A percentile compares a stretch with the other conserved stretches of the same genome.
These are phyloP conservation scores for Leccinum rimulosum DNA, from an alignment of 768 basidiomycete species.

Conservation along the genomic window DNA sequence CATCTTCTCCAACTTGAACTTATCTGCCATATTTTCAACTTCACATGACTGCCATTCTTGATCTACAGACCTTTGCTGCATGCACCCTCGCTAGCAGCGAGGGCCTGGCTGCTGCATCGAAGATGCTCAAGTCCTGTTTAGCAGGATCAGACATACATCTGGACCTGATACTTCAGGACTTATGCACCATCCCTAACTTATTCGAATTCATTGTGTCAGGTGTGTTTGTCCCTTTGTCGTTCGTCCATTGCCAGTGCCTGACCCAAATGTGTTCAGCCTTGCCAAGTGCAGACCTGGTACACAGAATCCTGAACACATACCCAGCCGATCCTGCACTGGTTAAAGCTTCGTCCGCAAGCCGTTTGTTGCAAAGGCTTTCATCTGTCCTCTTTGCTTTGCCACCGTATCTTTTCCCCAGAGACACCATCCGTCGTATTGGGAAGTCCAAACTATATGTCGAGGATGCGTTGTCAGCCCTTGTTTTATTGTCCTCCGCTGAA, in stretches of 20 bases:
- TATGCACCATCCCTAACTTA: slow-evolving; percentile 24
- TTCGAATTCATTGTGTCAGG: slow-evolving; percentile 32
- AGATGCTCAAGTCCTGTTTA: slow-evolving; percentile 26
- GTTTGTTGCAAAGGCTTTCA: slow-evolving; percentile 29
- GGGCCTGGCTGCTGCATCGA: slow-evolving; percentile 15
- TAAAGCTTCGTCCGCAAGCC: slow-evolving; percentile 17
- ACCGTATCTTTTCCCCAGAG: slow-evolving; percentile 12
- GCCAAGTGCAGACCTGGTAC: slow-evolving; percentile 15
- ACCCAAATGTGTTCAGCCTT: slow-evolving; percentile 11
- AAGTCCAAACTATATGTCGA: slow-evolving; percentile 23
- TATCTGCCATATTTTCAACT: too few species aligned
- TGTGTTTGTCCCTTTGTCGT: slow-evolving; percentile 4
- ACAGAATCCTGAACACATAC: slow-evolving; percentile 34
- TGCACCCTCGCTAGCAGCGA: slow-evolving; percentile 16
- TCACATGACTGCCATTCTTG: slow-evolving; percentile 7
- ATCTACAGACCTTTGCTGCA: slow-evolving; percentile 18
- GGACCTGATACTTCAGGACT: slow-evolving; percentile 26
- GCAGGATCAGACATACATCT: slow-evolving; percentile 17
- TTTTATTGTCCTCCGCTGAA: slow-evolving; percentile 13
- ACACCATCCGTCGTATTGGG: slow-evolving; percentile 13
- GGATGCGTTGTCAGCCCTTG: slow-evolving; percentile 21
- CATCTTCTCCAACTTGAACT: too few species aligned
- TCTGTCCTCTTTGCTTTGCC: slow-evolving; percentile 24
- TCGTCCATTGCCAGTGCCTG: neutral
- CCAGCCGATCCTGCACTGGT: slow-evolving; percentile 27